These are phyloP conservation scores for Sugiyamaella xylanicola DNA, from an alignment of 1,139 yeast genomes.

Conservation along the genomic window DNA sequence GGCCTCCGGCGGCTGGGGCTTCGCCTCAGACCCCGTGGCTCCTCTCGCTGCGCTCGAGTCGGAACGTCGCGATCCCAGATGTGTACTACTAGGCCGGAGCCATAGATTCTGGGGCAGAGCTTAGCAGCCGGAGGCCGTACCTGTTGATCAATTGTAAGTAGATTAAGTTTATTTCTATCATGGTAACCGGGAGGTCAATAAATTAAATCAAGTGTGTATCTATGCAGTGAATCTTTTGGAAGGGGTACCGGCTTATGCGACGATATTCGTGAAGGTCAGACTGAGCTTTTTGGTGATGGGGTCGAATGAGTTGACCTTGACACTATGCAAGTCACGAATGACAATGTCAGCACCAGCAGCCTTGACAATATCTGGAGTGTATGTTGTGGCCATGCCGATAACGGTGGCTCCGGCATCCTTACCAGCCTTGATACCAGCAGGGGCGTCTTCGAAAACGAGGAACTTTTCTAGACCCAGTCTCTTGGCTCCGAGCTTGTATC, in stretches of 20 bases:
- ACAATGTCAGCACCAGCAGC: slow-evolving; percentile 80
- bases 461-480: slow-evolving; percentile 55
- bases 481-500: slow-evolving; percentile 68
- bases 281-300: slow-evolving; percentile 32
- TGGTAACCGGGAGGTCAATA: slow-evolving; percentile 6
- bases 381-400: slow-evolving; percentile 82
- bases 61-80: no score
- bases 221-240: neutral
- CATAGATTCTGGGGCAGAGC: neutral
- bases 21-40: neutral
- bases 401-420: slow-evolving; percentile 81
- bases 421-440: slow-evolving; percentile 86
- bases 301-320: slow-evolving; percentile 44
- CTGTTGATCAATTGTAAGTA: neutral
- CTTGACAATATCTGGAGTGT: slow-evolving; percentile 66
- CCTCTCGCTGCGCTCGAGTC: neutral
- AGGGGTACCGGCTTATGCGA: slow-evolving; percentile 19
- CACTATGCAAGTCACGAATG: slow-evolving; percentile 64
- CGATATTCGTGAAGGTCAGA: slow-evolving; percentile 26
- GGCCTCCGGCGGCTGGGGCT: neutral
- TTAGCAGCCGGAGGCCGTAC: neutral
- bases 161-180: neutral
- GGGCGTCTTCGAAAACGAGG: slow-evolving; percentile 85
- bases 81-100: no score
- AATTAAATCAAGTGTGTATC: slow-evolving; percentile 4